These are phyloP conservation scores for Entrophospora sp. DNA, from an alignment of 192 early-diverging fungal species.

Conservation along the genomic window DNA sequence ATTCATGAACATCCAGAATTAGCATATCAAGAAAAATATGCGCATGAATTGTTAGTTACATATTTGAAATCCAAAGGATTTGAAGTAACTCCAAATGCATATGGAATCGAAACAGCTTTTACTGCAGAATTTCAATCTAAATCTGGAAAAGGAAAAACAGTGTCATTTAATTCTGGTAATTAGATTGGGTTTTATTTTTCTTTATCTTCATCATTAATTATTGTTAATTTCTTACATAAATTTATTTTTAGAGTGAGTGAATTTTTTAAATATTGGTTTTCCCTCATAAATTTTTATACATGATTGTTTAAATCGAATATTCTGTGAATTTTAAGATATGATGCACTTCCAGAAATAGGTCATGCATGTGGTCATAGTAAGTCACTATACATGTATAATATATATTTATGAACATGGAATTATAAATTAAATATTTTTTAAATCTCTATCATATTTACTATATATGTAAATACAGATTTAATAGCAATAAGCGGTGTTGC, in stretches of 20 bases:
- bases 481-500: conserved; percentile 30
- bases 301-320: too few species aligned
- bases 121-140: conserved; percentile 49
- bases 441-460: not conserved
- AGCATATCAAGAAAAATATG: conserved; percentile 44
- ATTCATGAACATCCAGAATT: conserved; percentile 56
- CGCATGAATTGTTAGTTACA: conserved; percentile 51
- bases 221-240: too few species aligned
- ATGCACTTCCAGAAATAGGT: conserved; percentile 57
- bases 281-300: too few species aligned
- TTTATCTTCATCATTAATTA: too few species aligned
- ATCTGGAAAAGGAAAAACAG: conserved; percentile 16
- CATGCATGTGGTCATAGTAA: conserved; percentile 58
- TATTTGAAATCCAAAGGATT: conserved; percentile 62
- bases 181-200: too few species aligned
- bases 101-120: conserved; percentile 67
- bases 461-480: not conserved
- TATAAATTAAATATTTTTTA: too few species aligned
- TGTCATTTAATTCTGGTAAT: conserved; percentile 18
- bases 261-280: too few species aligned
- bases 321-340: conserved; percentile 27
- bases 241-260: too few species aligned
- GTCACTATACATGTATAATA: not conserved
- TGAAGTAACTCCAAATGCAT: conserved; percentile 45
- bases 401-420: too few species aligned